Percentiles rank a stretch among this genome's conserved stretches.
Conservation (phyloP, 2,329 filamentous ascomycete genomes). For the Fusarium sp. region DNA sequence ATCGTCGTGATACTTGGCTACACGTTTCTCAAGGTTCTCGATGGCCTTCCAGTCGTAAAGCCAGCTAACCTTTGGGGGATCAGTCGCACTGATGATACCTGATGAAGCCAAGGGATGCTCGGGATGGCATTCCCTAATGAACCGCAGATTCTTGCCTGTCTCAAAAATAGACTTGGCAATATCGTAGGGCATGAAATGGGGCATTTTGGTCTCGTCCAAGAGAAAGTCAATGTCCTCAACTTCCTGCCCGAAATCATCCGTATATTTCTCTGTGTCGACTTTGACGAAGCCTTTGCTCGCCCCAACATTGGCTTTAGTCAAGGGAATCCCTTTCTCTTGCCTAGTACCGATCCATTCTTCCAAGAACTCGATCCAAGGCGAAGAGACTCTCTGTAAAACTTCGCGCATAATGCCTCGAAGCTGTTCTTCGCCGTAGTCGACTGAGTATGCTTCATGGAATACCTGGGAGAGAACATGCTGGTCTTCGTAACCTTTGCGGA, state of each 20-base stretch:
- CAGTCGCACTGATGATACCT: constrained; percentile 56
- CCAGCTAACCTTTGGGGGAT: constrained; percentile 71
- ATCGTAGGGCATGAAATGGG: constrained; percentile 75
- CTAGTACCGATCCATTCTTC: constrained; percentile 80
- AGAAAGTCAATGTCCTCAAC: constrained; percentile 68
- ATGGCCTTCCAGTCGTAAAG: constrained; percentile 78
- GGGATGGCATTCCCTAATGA: constrained; percentile 76
- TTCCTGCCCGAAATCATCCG: constrained; percentile 69
- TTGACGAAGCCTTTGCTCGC: constrained; percentile 68
- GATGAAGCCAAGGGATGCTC: constrained; percentile 72
- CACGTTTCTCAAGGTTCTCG: constrained; percentile 68
- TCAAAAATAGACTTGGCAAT: constrained; percentile 80
- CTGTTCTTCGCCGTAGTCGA: constrained; percentile 70
- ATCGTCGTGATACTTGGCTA: constrained; percentile 51
- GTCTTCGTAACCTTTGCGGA: constrained; percentile 60
- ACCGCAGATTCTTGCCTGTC: constrained; percentile 78
- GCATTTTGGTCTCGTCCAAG: constrained; percentile 73
- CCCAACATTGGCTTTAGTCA: constrained; percentile 58
- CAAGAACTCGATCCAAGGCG: constrained; percentile 73
- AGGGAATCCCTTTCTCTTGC: constrained; percentile 63
- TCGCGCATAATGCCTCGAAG: constrained; percentile 73
- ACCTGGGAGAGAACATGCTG: constrained; percentile 70
- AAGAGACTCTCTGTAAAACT: constrained; percentile 69
- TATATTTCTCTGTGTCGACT: constrained; percentile 62
- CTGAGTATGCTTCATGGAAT: constrained; percentile 68